Evolutionary conservation across 352 stramenopile species (phyloP).

Genomic region (Hyaloperonospora arabidopsidis): DNA sequence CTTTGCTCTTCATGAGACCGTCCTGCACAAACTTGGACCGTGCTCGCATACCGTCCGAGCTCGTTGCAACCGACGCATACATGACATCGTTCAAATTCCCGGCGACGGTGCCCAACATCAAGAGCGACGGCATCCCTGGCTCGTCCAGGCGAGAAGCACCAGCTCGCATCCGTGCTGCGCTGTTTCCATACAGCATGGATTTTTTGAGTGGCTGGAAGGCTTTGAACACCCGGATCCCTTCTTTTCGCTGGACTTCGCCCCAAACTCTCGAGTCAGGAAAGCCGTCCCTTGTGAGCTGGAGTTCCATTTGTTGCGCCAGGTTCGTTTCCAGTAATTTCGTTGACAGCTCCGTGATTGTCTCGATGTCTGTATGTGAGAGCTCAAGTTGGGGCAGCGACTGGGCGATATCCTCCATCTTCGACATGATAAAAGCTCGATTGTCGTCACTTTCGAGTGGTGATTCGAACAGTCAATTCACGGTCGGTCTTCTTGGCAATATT

Average conservation of each 20-base stretch:
- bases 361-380: constrained; percentile 26
- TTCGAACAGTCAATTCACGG: background rate
- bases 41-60: constrained; percentile 31
- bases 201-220: constrained; percentile 20
- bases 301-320: constrained; percentile 36
- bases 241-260: constrained; percentile 38
- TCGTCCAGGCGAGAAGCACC: constrained; percentile 10
- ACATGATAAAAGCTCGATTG: constrained; percentile 15
- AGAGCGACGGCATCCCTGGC: constrained; percentile 23
- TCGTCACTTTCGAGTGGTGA: no score
- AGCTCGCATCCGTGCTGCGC: constrained; percentile 20
- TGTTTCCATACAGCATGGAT: constrained; percentile 22
- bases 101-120: constrained; percentile 28
- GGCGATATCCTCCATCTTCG: constrained; percentile 30
- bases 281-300: constrained; percentile 29
- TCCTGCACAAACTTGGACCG: constrained; percentile 44
- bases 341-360: constrained; percentile 32
- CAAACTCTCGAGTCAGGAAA: constrained; percentile 36
- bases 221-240: constrained; percentile 34
- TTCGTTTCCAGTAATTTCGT: constrained; percentile 36
- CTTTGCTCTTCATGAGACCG: constrained; percentile 30
- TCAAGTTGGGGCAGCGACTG: constrained; percentile 31
- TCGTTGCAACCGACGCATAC: constrained; percentile 37
- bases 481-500: background rate
- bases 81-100: constrained; percentile 48